Conservation (phyloP, 2,329 filamentous ascomycete genomes). For the Talaromyces sp. region DNA sequence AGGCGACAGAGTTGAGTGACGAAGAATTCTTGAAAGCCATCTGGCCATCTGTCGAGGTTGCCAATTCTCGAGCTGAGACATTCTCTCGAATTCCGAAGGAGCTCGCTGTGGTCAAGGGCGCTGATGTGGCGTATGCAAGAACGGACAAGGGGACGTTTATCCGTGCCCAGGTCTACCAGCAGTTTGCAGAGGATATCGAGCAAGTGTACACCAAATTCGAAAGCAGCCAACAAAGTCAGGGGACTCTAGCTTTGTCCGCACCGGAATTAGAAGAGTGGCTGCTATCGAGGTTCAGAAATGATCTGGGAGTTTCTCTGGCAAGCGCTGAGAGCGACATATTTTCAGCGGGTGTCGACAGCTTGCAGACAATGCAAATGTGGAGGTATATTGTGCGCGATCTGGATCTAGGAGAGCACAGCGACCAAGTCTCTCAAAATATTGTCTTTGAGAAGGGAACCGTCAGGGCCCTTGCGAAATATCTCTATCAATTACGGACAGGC, state of each 20-base stretch:
- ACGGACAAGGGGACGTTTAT: conserved; percentile 58
- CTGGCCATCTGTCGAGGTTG: conserved; percentile 47
- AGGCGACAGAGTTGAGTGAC: conserved; percentile 36
- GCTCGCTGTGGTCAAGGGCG: conserved; percentile 47
- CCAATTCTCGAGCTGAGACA: conserved; percentile 46
- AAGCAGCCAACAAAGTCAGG: conserved; percentile 16
- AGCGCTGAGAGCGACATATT: conserved; percentile 54
- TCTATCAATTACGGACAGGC: conserved; percentile 14
- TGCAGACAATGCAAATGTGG: conserved; percentile 55
- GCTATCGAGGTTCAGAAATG: conserved; percentile 19
- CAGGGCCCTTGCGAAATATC: conserved; percentile 39
- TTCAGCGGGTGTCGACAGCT: conserved; percentile 51
- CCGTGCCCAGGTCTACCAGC: conserved; percentile 46
- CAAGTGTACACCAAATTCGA: conserved; percentile 33
- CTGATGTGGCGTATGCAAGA: conserved; percentile 42
- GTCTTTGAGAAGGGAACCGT: conserved; percentile 55
- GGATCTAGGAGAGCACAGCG: conserved; percentile 42
- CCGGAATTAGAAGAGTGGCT: conserved; percentile 32
- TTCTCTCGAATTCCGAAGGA: conserved; percentile 52
- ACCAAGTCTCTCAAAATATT: conserved; percentile 44
- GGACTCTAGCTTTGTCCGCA: conserved; percentile 17
- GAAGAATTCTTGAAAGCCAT: conserved; percentile 45
- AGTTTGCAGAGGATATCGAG: conserved; percentile 47
- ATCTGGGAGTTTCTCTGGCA: conserved; percentile 14
- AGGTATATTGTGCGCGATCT: conserved; percentile 48